A percentile compares a stretch with the other conserved stretches of the same genome.
These are phyloP conservation scores for Tetrahymena malaccensis DNA, from an alignment of 73 alveolate genomes.

Conservation along the genomic window DNA sequence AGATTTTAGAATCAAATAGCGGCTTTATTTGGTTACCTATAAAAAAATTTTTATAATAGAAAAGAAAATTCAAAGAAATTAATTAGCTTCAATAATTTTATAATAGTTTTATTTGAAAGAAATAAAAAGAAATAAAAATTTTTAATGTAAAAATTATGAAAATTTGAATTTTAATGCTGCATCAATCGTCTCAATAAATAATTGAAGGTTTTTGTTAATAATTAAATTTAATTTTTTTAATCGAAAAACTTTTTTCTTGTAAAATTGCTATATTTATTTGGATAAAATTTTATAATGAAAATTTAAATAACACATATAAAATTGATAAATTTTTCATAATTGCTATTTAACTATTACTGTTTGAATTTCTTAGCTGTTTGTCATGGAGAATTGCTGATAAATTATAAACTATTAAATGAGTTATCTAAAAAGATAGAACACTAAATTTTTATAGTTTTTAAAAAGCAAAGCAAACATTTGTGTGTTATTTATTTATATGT, in stretches of 20 bases:
- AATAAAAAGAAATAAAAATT: no score
- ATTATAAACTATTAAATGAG: no score
- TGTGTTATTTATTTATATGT: not conserved
- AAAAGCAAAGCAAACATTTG: not conserved
- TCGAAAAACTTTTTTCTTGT: not conserved
- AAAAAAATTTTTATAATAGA: no score
- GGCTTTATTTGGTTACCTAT: no score
- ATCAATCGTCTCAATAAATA: not conserved
- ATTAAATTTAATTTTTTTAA: no score
- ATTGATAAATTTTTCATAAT: not conserved
- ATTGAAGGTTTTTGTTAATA: not conserved
- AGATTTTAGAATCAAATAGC: no score
- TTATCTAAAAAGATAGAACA: not conserved
- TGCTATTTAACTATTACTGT: not conserved
- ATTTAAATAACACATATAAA: not conserved
- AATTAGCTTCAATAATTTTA: no score
- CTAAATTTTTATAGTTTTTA: no score
- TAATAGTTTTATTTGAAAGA: no score
- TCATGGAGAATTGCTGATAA: not conserved
- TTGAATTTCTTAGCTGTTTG: not conserved
- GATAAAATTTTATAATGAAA: not conserved
- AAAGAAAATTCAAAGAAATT: no score
- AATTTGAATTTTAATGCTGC: no score
- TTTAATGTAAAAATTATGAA: not conserved
- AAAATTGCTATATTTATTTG: not conserved